Base-by-base conservation (phyloP, 441 rosid genomes). In the Populus tomentosa region DNA sequence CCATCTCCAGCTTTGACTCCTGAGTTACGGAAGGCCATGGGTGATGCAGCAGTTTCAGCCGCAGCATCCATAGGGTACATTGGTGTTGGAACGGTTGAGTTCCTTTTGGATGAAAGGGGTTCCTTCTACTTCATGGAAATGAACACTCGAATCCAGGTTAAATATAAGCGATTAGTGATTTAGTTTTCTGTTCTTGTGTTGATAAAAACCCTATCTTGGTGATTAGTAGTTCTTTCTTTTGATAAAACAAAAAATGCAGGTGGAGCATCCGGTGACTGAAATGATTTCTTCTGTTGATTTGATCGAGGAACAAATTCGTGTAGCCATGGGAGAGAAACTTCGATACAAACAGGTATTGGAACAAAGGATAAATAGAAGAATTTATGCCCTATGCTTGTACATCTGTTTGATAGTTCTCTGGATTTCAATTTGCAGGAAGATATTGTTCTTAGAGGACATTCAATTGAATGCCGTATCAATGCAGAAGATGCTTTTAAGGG, bases 111-210 rank as follows among this genome's bases (percentile, higher is more conserved):
- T 78, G 98, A 95, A 82, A 92, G 99, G 83, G 98, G 99, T 72
- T 88, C 92, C 78, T 95, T 95, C 87, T 95, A 92, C 85, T 95
- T 95, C 87, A 95, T 95, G 99, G 99, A 95, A 93, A 95, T 95
- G 99, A 93, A 95, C 84, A 93, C 99, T 77, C 90, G 99, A 83
- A 93, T 95, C 83, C 99, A 95, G 99, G 99, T 93, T 63, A 23
- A 77, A 23, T 35, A 69, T 40, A 10, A 40, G 46, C 13, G 33
- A 62, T 73, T 30, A 9, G 35, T 61, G 50, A 73, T 72, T 35
- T 38, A 72, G 61, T 72, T 35, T 72, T 26, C 72, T 79, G n/a
- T 76, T 10, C 14, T 53, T 20, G n/a, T 62, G 16, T 81, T 80
- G 20, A 5, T 76, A 63, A 16, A 70, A 67, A 26, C 30, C 72